Base-by-base conservation (phyloP, 1,284 basidiomycete species). In the Apiotrichum gracile region DNA sequence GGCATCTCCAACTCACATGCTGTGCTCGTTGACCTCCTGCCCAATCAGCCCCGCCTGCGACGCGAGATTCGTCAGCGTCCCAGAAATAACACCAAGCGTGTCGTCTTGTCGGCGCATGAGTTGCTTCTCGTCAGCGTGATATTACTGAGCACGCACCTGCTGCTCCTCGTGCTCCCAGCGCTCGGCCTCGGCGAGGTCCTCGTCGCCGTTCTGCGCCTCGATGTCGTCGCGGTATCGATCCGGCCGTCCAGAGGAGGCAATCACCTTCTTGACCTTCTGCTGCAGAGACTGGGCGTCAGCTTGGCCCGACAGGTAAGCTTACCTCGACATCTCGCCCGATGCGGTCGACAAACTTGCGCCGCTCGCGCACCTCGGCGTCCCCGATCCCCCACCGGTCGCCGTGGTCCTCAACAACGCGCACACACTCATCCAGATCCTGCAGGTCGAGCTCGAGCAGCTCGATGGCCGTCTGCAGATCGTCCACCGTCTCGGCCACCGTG, bases 1-100 rank as follows among this genome's bases (percentile, higher is more conserved):
- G n/a, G n/a, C n/a, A 6, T 19, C 17, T 7, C 25, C 27, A 29
- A 74, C 84, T 54, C 61, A 92, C 91, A 89, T 88, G 61, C 85
- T 87, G 62, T 94, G 91, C 69, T 92, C 89, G 5, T 72, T 77
- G 42, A 94, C 88, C 70, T 96, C 91, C 48, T 82, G 83, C 0
- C 91, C 91, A 82, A 96, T 94, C 39, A 94, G 76, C 6, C 86
- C 87, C 1, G 91, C 91, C 74, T 96, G 92, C 60, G 88, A 84
- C 0, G 86, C 84, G 14, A 96, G 77, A 2, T 85, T 90, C 51
- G 70, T 82, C 39, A 96, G 72, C 1, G 91, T 91, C 0, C 90
- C 89, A 0, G 86, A 82, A 64, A 96, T 92, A 1, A 85, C 82
- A 41, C 86, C 84, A 55, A 96, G 84, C 0, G 90, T 86, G 44